phyloP scores from a whole-genome alignment of 805 yeast genomes.

The Candida oleophila region DNA sequence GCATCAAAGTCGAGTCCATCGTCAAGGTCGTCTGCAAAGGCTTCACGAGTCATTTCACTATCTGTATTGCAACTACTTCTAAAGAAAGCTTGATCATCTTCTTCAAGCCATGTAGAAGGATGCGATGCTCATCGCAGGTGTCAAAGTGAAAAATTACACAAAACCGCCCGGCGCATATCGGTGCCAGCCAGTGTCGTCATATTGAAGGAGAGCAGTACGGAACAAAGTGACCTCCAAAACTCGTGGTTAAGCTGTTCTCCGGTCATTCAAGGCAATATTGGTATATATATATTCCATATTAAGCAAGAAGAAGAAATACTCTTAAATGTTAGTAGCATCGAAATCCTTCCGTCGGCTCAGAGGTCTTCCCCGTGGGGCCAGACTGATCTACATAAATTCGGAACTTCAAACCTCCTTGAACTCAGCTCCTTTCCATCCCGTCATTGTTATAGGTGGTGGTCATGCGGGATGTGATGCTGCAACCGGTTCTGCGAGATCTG shows the following conservation, averaged over 20 bases:
- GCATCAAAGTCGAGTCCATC: conserved; percentile 70
- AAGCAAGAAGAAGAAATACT: no score
- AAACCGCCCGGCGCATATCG: no score
- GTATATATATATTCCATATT: no score
- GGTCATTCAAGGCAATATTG: no score
- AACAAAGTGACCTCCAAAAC: no score
- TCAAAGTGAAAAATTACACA: conserved; percentile 1
- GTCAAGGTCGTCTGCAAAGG: conserved; percentile 69
- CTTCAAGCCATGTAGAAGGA: not conserved
- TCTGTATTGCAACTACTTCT: no score
- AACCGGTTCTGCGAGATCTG: conserved; percentile 85
- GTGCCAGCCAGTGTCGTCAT: no score
- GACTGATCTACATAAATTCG: conserved; percentile 29
- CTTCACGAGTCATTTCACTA: conserved; percentile 4
- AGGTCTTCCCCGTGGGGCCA: not conserved
- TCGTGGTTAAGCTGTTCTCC: no score
- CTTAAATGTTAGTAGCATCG: no score
- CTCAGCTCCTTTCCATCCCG: conserved; percentile 48
- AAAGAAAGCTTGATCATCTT: not conserved
- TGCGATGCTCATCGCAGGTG: conserved; percentile 1
- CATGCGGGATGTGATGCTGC: conserved; percentile 99
- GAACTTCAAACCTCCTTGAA: conserved; percentile 32
- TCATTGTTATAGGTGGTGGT: conserved; percentile 93
- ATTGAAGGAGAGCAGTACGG: no score
- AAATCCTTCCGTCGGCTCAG: not conserved